Percentiles rank a stretch among this genome's conserved stretches.
These are phyloP conservation scores for Monilinia laxa DNA, from an alignment of 2,329 filamentous ascomycete genomes.

Conservation along the genomic window DNA sequence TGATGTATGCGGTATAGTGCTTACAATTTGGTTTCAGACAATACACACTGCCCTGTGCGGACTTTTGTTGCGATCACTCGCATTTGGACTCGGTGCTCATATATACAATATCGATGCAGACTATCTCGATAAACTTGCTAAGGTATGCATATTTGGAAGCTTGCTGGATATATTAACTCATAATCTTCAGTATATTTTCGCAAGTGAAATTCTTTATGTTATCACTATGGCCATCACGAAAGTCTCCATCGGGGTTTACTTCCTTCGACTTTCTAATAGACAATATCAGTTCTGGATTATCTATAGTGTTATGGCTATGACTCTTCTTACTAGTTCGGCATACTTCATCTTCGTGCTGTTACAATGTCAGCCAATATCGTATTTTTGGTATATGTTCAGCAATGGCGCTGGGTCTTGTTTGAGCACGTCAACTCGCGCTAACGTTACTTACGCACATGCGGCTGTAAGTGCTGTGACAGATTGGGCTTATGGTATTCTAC, in stretches of 20 bases:
- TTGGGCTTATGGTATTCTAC: constrained; percentile 38
- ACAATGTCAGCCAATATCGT: constrained; percentile 37
- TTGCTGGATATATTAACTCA: background rate
- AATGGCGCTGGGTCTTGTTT: constrained; percentile 39
- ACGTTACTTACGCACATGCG: constrained; percentile 37
- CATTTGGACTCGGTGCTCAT: constrained; percentile 37
- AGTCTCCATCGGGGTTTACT: constrained; percentile 36
- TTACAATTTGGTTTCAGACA: constrained; percentile 26
- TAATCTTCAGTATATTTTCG: constrained; percentile 30
- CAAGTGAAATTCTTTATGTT: constrained; percentile 39
- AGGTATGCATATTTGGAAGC: constrained; percentile 26
- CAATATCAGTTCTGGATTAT: constrained; percentile 34
- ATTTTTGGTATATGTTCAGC: constrained; percentile 43
- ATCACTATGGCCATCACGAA: constrained; percentile 37
- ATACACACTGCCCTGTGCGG: constrained; percentile 35
- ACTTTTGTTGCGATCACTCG: constrained; percentile 30
- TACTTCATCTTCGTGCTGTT: constrained; percentile 39
- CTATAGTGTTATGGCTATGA: constrained; percentile 31
- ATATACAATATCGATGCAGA: constrained; percentile 32
- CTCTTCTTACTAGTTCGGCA: constrained; percentile 33
- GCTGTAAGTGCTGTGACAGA: constrained; percentile 36
- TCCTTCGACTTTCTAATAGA: constrained; percentile 36
- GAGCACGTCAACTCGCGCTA: constrained; percentile 29
- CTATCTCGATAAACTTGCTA: constrained; percentile 32
- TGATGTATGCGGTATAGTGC: background rate